These are phyloP conservation scores for Pisolithus orientalis DNA, from an alignment of 768 basidiomycete species.

Conservation along the genomic window DNA sequence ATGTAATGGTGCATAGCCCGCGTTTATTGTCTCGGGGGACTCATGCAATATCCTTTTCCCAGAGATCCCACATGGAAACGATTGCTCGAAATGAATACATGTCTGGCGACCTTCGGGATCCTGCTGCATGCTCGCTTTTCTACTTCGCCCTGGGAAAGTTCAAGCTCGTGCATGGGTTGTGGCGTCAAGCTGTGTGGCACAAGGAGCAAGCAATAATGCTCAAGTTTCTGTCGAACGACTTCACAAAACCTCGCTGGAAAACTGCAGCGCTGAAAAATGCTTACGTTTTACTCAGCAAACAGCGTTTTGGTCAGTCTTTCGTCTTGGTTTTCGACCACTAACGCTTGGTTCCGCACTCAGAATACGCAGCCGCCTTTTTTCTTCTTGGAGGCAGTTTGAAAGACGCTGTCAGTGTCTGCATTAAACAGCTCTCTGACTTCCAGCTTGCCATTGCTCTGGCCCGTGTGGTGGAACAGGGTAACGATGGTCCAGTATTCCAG, in stretches of 20 bases:
- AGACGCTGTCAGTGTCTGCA: constrained; percentile 88
- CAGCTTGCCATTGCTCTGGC: constrained; percentile 87
- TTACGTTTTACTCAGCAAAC: constrained; percentile 85
- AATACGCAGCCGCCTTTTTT: constrained; percentile 99
- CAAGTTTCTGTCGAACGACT: constrained; percentile 89
- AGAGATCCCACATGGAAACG: constrained; percentile 79
- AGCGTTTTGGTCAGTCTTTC: constrained; percentile 69
- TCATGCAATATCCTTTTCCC: constrained; percentile 1
- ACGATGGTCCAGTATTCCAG: constrained; percentile 71
- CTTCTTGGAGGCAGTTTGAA: constrained; percentile 81
- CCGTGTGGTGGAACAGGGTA: constrained; percentile 74
- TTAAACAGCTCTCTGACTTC: constrained; percentile 84
- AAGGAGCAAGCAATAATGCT: constrained; percentile 86
- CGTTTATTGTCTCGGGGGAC: neutral
- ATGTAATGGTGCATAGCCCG: constrained; percentile 58
- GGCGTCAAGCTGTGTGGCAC: constrained; percentile 94
- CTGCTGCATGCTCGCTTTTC: constrained; percentile 80
- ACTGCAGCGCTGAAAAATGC: constrained; percentile 96
- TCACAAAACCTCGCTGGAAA: constrained; percentile 75
- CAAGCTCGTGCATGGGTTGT: constrained; percentile 89
- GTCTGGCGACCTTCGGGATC: constrained; percentile 81
- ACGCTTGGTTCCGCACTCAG: constrained; percentile 34
- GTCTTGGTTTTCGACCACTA: neutral
- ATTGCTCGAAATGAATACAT: constrained; percentile 93
- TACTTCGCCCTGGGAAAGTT: constrained; percentile 94